Evolutionary conservation across 306 rosid species (phyloP), one percentile per base, ranked within the genome.

Genomic region (Pyrus bretschneideri): DNA sequence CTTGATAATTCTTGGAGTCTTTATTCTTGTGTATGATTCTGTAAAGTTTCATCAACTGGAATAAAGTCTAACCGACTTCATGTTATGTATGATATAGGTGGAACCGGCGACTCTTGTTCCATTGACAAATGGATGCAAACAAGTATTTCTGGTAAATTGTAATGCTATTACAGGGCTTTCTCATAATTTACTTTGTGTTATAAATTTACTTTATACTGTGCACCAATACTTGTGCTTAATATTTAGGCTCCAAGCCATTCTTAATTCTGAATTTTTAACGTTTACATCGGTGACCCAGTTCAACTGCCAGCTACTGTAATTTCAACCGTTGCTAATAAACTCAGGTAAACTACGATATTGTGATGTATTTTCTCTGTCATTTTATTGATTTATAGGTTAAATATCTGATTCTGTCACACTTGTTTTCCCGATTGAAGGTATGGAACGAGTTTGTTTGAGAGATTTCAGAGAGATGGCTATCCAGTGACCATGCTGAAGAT

Each of bases 221-320:
- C 25, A 18, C 42, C 35, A 22, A 35, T 3, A 4, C 44, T 59
- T 51, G 71, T 76, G 25, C 38, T 76, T 45, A 57, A 49, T 64
- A 6, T 69, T 51, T 79, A 23, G 61, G 61, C 4, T 25, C 29
- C 67, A 49, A 22, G 5, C 35, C 44, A 15, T 63, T 4, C 61
- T 67, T 52, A 67, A 66, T 35, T 30, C 25, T 49, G 42, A 69
- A 58, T 74, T 19, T 59, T 9, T 46, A 49, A 15, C 9, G 8
- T 71, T 15, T 67, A 94, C 97, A 93, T 94, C 23, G 98, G 97
- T 33, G 98, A 94, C 84, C 98, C 98, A 2, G 97, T 93, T 82
- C 97, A 94, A 85, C 98, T 94, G 35, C 98, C 98, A 30, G 98
- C 98, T 76, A 94, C 98, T 75, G 97, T 94, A 78, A 90, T 90